Evolutionary conservation across 139 green algal genomes (phyloP), one percentile per base, ranked within the genome.

Genomic region (Chlamydomonas schloesseri): DNA sequence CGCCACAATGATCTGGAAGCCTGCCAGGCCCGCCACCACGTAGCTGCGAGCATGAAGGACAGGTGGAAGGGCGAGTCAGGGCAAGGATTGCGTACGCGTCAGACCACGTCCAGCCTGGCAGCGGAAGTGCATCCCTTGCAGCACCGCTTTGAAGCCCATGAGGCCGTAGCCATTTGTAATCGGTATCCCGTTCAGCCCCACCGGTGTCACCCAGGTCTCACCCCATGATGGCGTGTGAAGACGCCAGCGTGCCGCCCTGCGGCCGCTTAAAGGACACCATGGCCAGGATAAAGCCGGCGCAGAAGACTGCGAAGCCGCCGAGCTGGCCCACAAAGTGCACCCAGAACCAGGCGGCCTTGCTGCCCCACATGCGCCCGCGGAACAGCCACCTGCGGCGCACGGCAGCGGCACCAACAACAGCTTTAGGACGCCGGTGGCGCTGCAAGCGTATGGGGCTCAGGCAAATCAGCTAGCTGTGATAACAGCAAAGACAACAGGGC

Each of bases 301-400:
- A 65, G 62, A 74, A 84, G 64, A 64, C 1, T 0, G 77, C 65
- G 0, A 74, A 50, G 37, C 77, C 77, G 26, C 33, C 13, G 28
- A 84, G 46, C 60, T 84, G 77, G 42, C 65, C 29, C 3, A 24
- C 18, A 65, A 74, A 8, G 50, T 84, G 77, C 14, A 13, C 18
- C 77, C 64, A 74, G 77, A 73, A 84, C 77, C 77, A 84, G 26
- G 74, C 10, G 3, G 77, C 37, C 77, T 84, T 84, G 65, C 77
- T 65, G 29, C 29, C 1, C 37, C 23, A n/a, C 60, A 67, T n/a
- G 24, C 24, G 23, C 18, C 60, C 11, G 75, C 57, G 20, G 57
- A 34, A 60, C 57, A 37, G 57, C 34, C 75, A 26, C 23, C 55
- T 53, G 73, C 37, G 29, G 21, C 37, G 53, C 36, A n/a, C 68